These are phyloP conservation scores for Trichoderma hamatum DNA, from an alignment of 2,329 filamentous ascomycete species.

Conservation along the genomic window DNA sequence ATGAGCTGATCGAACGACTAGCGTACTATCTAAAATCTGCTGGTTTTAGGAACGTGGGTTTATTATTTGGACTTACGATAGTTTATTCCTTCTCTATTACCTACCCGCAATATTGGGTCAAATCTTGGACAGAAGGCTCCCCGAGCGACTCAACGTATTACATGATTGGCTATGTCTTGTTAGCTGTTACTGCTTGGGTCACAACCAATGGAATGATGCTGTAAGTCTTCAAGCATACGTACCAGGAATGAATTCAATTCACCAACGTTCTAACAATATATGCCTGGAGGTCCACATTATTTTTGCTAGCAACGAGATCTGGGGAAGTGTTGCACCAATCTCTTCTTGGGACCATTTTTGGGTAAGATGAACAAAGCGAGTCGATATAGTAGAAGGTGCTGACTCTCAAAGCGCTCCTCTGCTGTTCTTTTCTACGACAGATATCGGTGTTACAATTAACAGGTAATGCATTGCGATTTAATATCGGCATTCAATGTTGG, in stretches of 20 bases:
- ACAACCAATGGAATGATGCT: slow-evolving; percentile 41
- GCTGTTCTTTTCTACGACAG: slow-evolving; percentile 45
- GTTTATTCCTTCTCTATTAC: slow-evolving; percentile 42
- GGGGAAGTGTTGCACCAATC: slow-evolving; percentile 35
- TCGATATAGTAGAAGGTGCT: neutral
- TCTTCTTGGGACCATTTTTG: slow-evolving; percentile 26
- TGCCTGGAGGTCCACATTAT: slow-evolving; percentile 36
- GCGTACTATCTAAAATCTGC: slow-evolving; percentile 40
- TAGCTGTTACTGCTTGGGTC: slow-evolving; percentile 40
- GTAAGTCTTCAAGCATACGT: neutral
- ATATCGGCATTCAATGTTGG: neutral
- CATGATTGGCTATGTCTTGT: slow-evolving; percentile 41
- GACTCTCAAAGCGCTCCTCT: slow-evolving; percentile 41
- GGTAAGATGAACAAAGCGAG: neutral
- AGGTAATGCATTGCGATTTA: slow-evolving; percentile 27
- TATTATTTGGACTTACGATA: slow-evolving; percentile 35
- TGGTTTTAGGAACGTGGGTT: slow-evolving; percentile 34
- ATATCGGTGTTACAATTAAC: slow-evolving; percentile 46
- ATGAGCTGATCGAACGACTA: slow-evolving; percentile 10
- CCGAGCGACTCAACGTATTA: slow-evolving; percentile 36
- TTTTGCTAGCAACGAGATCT: slow-evolving; percentile 44
- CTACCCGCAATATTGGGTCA: slow-evolving; percentile 45
- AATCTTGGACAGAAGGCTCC: slow-evolving; percentile 43
- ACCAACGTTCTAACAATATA: neutral
- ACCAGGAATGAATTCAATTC: neutral